These are phyloP conservation scores for Ophiostoma montium DNA, from an alignment of 2,329 filamentous ascomycete genomes.

Conservation along the genomic window DNA sequence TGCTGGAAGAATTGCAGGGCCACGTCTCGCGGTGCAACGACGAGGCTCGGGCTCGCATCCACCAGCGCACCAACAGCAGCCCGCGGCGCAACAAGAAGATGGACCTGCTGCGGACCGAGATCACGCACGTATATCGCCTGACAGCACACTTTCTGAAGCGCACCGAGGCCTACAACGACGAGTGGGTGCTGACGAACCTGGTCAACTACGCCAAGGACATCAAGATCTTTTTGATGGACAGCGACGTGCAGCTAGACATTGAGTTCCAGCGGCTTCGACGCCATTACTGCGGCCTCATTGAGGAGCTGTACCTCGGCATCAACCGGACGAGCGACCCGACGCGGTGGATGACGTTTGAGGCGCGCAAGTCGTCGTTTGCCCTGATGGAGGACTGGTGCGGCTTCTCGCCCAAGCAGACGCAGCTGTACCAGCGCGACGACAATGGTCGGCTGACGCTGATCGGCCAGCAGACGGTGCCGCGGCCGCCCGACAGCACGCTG, in stretches of 20 bases:
- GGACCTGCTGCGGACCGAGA: slow-evolving; percentile 79
- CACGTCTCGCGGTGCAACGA: slow-evolving; percentile 78
- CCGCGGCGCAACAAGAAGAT: slow-evolving; percentile 70
- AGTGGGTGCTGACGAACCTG: slow-evolving; percentile 82
- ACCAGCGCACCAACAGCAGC: slow-evolving; percentile 73
- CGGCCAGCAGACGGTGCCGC: slow-evolving; percentile 49
- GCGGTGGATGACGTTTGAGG: slow-evolving; percentile 95
- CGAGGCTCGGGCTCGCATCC: slow-evolving; percentile 73
- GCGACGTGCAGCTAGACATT: slow-evolving; percentile 88
- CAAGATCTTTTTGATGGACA: slow-evolving; percentile 87
- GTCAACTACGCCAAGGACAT: slow-evolving; percentile 83
- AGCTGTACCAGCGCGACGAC: slow-evolving; percentile 71
- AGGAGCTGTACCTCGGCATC: slow-evolving; percentile 84
- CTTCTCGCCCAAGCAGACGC: slow-evolving; percentile 78
- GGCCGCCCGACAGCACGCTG: slow-evolving; percentile 38
- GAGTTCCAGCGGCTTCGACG: slow-evolving; percentile 83
- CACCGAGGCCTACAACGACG: slow-evolving; percentile 65
- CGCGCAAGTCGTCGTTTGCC: slow-evolving; percentile 84
- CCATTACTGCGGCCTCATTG: slow-evolving; percentile 88
- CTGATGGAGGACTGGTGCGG: slow-evolving; percentile 99
- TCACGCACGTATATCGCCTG: slow-evolving; percentile 90
- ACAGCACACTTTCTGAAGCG: slow-evolving; percentile 80
- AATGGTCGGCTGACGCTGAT: slow-evolving; percentile 76
- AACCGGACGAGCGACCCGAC: slow-evolving; percentile 73
- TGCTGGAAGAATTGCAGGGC: slow-evolving; percentile 80